These are phyloP conservation scores for Daldinia caldariorum DNA, from an alignment of 495 filamentous ascomycete genomes.

Conservation along the genomic window DNA sequence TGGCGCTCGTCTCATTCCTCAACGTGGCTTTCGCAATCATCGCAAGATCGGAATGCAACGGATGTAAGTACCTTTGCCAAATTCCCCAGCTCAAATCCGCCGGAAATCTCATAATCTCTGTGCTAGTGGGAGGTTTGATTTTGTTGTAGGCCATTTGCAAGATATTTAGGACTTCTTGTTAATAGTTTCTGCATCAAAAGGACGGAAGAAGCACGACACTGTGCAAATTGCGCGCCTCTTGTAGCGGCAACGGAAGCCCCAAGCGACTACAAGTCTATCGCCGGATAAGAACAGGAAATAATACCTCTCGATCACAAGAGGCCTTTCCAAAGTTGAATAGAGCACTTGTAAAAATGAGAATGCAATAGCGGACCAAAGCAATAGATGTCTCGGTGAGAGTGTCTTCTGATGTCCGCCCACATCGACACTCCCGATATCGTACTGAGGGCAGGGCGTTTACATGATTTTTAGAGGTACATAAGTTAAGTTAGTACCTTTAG, in stretches of 20 bases:
- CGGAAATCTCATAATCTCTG: background rate
- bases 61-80: constrained; percentile 6
- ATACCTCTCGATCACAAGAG: background rate
- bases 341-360: background rate
- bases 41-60: constrained; percentile 8
- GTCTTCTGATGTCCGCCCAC: background rate
- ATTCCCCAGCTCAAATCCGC: background rate
- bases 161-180: background rate
- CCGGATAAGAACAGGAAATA: background rate
- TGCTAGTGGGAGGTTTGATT: background rate
- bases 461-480: too few relatives aligned
- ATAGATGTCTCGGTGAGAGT: background rate
- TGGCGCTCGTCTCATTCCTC: too few relatives aligned
- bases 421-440: background rate
- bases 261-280: background rate
- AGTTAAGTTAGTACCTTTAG: too few relatives aligned
- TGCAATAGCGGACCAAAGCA: background rate
- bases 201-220: background rate
- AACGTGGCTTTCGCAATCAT: too few relatives aligned
- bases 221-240: background rate
- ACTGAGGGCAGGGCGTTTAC: too few relatives aligned
- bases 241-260: background rate
- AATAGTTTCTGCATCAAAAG: background rate
- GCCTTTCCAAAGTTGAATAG: background rate
- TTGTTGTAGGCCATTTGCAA: background rate